Conservation (phyloP, 805 yeast species). For the Candida easanensis region DNA sequence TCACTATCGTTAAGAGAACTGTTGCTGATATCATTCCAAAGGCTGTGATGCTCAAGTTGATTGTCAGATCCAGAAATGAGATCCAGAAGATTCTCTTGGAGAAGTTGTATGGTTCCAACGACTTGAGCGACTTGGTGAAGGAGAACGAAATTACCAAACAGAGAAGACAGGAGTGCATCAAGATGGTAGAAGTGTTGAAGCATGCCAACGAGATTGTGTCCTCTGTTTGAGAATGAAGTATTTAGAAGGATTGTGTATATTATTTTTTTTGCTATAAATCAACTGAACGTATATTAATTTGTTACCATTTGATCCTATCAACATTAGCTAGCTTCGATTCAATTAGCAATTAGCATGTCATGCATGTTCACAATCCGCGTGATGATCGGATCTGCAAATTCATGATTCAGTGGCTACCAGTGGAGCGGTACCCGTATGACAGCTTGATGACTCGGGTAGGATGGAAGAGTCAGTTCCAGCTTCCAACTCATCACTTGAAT, state of each 20-base stretch:
- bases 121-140: slow-evolving; percentile 74
- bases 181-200: slow-evolving; percentile 90
- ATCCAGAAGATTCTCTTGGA: slow-evolving; percentile 88
- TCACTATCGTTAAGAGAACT: slow-evolving; percentile 88
- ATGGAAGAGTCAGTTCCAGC: too few species aligned
- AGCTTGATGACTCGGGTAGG: too few species aligned
- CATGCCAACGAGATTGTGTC: slow-evolving; percentile 87
- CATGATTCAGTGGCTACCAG: too few species aligned
- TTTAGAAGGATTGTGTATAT: background rate
- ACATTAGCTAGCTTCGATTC: too few species aligned
- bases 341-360: too few species aligned
- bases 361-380: too few species aligned
- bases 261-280: too few species aligned
- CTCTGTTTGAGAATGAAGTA: slow-evolving; percentile 10
- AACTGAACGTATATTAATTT: background rate
- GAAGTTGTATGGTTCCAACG: slow-evolving; percentile 75
- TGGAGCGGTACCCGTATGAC: too few species aligned
- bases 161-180: slow-evolving; percentile 89
- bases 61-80: slow-evolving; percentile 77
- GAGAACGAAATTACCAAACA: slow-evolving; percentile 92
- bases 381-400: too few species aligned
- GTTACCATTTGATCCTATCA: too few species aligned
- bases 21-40: slow-evolving; percentile 93
- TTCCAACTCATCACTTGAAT: too few species aligned
- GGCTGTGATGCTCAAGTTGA: slow-evolving; percentile 90